These are phyloP conservation scores for Sinapis alba DNA, from an alignment of 441 rosid species.

Conservation along the genomic window DNA sequence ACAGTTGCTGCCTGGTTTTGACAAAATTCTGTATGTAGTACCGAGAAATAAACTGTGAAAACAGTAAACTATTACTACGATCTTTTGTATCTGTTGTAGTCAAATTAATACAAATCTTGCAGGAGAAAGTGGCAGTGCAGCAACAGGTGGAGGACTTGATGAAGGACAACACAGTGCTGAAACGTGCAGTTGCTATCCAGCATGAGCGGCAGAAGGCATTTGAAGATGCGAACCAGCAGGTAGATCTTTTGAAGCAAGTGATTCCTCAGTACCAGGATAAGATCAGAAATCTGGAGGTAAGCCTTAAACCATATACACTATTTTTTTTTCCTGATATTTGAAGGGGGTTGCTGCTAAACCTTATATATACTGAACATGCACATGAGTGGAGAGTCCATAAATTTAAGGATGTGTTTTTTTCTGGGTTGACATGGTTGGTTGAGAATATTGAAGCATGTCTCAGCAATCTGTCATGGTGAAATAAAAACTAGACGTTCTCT, in stretches of 20 bases:
- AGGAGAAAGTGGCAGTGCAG: slow-evolving; percentile 34
- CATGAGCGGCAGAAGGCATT: slow-evolving; percentile 66
- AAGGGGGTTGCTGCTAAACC: background rate
- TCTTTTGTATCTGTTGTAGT: background rate
- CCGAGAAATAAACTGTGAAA: too few species aligned
- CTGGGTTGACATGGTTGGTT: background rate
- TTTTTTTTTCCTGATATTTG: background rate
- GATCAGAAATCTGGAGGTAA: slow-evolving; percentile 61
- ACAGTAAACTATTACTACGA: background rate
- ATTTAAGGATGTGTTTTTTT: background rate
- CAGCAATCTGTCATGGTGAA: background rate
- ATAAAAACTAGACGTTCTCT: background rate
- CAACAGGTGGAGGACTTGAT: slow-evolving; percentile 52
- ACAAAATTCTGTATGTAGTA: too few species aligned
- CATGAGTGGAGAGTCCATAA: background rate
- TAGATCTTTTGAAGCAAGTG: slow-evolving; percentile 56
- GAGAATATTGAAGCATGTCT: background rate
- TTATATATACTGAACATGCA: background rate
- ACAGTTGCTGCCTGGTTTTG: background rate
- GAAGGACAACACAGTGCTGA: slow-evolving; percentile 65
- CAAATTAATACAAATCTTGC: background rate
- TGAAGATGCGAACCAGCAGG: slow-evolving; percentile 51
- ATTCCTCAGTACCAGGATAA: slow-evolving; percentile 69
- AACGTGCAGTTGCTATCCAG: slow-evolving; percentile 73
- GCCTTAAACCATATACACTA: background rate